phyloP scores from a whole-genome alignment of 1,139 yeast genomes.

The Lodderomyces pseudojiufengensis region DNA sequence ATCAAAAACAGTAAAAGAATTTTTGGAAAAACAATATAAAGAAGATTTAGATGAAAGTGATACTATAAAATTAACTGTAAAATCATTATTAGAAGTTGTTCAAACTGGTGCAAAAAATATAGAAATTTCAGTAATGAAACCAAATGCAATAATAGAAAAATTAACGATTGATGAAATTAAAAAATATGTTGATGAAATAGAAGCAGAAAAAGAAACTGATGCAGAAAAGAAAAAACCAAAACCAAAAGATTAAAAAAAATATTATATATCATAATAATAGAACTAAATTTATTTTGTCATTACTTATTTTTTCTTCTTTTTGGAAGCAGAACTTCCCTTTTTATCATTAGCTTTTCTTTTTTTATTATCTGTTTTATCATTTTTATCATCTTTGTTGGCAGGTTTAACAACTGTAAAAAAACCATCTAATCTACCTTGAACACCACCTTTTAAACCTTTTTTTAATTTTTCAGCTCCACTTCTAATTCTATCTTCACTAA shows the following conservation, averaged over 20 bases:
- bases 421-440: conserved; percentile 90
- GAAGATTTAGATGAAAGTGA: conserved; percentile 67
- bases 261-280: neutral
- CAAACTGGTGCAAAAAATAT: conserved; percentile 97
- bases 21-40: conserved; percentile 84
- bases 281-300: neutral
- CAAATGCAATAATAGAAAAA: conserved; percentile 52
- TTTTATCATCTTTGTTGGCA: conserved; percentile 8
- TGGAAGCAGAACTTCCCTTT: conserved; percentile 17
- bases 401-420: conserved; percentile 67
- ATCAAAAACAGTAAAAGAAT: conserved; percentile 91
- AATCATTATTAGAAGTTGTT: conserved; percentile 88
- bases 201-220: conserved; percentile 86
- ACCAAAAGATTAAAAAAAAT: conserved; percentile 19
- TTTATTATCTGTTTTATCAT: conserved; percentile 20
- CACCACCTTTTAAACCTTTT: conserved; percentile 79
- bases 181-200: conserved; percentile 75
- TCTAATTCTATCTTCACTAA: conserved; percentile 86
- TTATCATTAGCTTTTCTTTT: conserved; percentile 24
- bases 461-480: conserved; percentile 82
- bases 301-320: conserved; percentile 13
- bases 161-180: conserved; percentile 73
- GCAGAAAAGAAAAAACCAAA: conserved; percentile 78
- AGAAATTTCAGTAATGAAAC: conserved; percentile 84
- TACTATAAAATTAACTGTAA: conserved; percentile 77